These are phyloP conservation scores for Penicillium canariense DNA, from an alignment of 495 filamentous ascomycete species.

Conservation along the genomic window DNA sequence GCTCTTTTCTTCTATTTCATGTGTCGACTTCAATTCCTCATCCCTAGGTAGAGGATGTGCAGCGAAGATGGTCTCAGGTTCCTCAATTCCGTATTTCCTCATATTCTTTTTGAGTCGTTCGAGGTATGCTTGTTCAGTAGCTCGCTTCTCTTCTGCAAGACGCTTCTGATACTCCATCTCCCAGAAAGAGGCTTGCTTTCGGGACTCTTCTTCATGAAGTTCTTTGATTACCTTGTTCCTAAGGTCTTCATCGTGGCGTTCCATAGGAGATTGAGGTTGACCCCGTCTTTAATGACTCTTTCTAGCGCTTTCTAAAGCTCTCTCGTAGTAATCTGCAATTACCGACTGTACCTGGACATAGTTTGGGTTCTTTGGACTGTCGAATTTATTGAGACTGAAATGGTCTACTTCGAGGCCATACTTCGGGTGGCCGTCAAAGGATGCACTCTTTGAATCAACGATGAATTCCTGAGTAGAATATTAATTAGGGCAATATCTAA, in stretches of 20 bases:
- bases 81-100: not conserved
- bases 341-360: not conserved
- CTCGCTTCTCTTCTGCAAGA: not conserved
- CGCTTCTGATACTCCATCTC: not conserved
- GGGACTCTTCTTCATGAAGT: not conserved
- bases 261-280: not conserved
- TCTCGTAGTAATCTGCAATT: not conserved
- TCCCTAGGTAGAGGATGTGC: not conserved
- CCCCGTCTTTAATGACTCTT: not conserved
- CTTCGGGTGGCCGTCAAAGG: not conserved
- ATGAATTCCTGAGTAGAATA: not conserved
- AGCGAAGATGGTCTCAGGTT: not conserved
- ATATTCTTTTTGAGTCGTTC: not conserved
- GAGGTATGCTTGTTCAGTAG: not conserved
- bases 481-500: not conserved
- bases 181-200: not conserved
- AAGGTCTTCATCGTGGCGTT: not conserved
- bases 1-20: not conserved
- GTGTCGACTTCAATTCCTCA: not conserved
- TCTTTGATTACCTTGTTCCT: not conserved
- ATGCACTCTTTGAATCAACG: not conserved
- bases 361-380: not conserved
- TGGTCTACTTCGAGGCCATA: not conserved
- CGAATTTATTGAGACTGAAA: not conserved
- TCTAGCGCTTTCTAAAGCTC: not conserved